Conservation (phyloP, 768 basidiomycete species). For the Pisolithus sp. region DNA sequence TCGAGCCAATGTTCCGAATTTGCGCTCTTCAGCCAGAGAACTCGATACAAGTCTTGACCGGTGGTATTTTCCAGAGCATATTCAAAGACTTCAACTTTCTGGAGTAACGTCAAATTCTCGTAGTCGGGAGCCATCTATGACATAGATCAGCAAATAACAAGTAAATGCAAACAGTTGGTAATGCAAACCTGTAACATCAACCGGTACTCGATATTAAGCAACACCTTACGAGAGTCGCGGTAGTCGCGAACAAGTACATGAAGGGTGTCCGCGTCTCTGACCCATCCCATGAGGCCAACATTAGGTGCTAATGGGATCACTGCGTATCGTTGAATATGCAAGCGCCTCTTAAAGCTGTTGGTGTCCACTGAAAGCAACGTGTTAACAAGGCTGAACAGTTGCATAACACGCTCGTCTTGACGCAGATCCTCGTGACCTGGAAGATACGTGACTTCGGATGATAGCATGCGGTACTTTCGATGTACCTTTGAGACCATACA, state of each 20-base stretch:
- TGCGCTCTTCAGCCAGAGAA: slow-evolving; percentile 91
- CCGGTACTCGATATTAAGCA: slow-evolving; percentile 97
- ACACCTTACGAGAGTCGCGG: slow-evolving; percentile 91
- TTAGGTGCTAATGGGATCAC: slow-evolving; percentile 95
- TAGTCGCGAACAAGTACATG: slow-evolving; percentile 96
- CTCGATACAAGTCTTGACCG: slow-evolving; percentile 94
- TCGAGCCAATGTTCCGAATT: slow-evolving; percentile 99
- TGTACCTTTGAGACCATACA: slow-evolving; percentile 83
- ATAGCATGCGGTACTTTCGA: background rate
- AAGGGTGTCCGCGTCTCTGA: slow-evolving; percentile 90
- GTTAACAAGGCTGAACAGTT: slow-evolving; percentile 95
- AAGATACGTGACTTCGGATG: background rate
- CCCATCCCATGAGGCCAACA: slow-evolving; percentile 92
- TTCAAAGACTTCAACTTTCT: slow-evolving; percentile 99
- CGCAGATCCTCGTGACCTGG: slow-evolving; percentile 96
- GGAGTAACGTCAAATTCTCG: slow-evolving; percentile 86
- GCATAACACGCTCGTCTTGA: slow-evolving; percentile 99
- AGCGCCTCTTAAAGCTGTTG: slow-evolving; percentile 89
- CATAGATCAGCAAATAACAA: slow-evolving; percentile 1
- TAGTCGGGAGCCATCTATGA: slow-evolving; percentile 97
- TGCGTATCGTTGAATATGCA: slow-evolving; percentile 89
- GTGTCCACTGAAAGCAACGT: slow-evolving; percentile 89
- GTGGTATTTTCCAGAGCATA: slow-evolving; percentile 98
- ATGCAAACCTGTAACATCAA: slow-evolving; percentile 91
- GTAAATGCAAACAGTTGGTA: slow-evolving; percentile 51